Evolutionary conservation across 2,329 filamentous ascomycete genomes (phyloP).

Genomic region (Colletotrichum brevisporum): DNA sequence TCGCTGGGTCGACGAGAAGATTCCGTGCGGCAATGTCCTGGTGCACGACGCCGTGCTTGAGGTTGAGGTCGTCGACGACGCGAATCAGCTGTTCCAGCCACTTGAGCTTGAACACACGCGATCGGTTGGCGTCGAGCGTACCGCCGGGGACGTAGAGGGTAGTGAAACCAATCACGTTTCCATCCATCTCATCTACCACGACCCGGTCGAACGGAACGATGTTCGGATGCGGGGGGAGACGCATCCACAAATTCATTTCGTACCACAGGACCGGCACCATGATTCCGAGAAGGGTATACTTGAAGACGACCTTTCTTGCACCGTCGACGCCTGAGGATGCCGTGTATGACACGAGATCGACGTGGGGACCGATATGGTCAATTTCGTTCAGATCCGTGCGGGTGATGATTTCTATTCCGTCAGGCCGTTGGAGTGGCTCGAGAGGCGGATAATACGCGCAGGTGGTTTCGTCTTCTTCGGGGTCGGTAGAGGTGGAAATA

Average conservation of each 20-base stretch:
- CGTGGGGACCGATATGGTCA: not conserved
- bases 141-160: slow-evolving; percentile 22
- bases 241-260: slow-evolving; percentile 53
- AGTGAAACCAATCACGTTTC: slow-evolving; percentile 54
- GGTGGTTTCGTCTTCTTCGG: slow-evolving; percentile 46
- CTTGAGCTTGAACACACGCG: slow-evolving; percentile 24
- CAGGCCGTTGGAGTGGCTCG: slow-evolving; percentile 38
- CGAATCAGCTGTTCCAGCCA: slow-evolving; percentile 54
- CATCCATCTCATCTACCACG: slow-evolving; percentile 51
- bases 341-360: not conserved
- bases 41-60: slow-evolving; percentile 54
- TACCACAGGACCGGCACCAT: slow-evolving; percentile 46
- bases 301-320: not conserved
- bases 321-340: not conserved
- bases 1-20: slow-evolving; percentile 51
- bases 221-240: slow-evolving; percentile 53
- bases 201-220: slow-evolving; percentile 54
- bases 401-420: slow-evolving; percentile 37
- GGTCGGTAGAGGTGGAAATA: slow-evolving; percentile 43
- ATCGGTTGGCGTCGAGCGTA: not conserved
- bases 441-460: slow-evolving; percentile 47
- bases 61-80: slow-evolving; percentile 55
- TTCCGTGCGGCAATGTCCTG: slow-evolving; percentile 56
- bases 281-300: slow-evolving; percentile 29
- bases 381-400: slow-evolving; percentile 1